Evolutionary conservation across 495 filamentous ascomycete species (phyloP).

Genomic region (Podospora pseudocomata): DNA sequence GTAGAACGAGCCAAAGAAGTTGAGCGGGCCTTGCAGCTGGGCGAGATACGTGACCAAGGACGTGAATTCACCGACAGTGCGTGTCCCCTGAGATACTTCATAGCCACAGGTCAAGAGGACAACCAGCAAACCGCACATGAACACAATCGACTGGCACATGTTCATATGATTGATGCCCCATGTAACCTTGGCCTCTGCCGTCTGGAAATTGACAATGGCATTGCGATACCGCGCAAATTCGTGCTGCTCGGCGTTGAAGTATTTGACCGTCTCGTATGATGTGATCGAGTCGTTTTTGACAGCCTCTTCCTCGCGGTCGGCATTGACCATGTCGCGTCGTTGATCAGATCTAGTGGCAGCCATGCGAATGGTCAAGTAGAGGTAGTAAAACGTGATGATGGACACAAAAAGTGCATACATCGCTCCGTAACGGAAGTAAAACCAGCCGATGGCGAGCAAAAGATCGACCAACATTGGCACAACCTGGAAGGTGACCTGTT

Average conservation of each 20-base stretch:
- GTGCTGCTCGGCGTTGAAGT: constrained; percentile 94
- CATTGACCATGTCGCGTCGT: constrained; percentile 88
- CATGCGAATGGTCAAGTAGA: constrained; percentile 93
- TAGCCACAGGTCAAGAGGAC: constrained; percentile 69
- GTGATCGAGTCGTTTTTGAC: constrained; percentile 98
- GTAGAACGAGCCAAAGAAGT: constrained; percentile 98
- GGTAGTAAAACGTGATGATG: constrained; percentile 91
- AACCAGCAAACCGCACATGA: constrained; percentile 82
- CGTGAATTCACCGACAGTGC: constrained; percentile 74
- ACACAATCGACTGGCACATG: constrained; percentile 87
- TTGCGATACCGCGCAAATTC: constrained; percentile 82
- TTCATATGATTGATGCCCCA: constrained; percentile 91
- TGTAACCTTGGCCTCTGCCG: constrained; percentile 80
- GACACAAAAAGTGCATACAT: constrained; percentile 91
- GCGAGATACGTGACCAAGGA: constrained; percentile 81
- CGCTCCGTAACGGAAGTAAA: constrained; percentile 73
- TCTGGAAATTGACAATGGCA: constrained; percentile 78
- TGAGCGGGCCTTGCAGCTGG: constrained; percentile 87
- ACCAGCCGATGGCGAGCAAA: constrained; percentile 79
- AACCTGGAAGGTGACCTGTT: constrained; percentile 92
- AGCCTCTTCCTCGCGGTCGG: constrained; percentile 88
- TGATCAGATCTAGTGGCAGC: constrained; percentile 90
- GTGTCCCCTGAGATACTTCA: constrained; percentile 72
- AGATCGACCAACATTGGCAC: constrained; percentile 93
- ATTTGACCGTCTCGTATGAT: constrained; percentile 98